Evolutionary conservation across 129 eudicot species (phyloP).

Genomic region (Flaveria trinervia): DNA sequence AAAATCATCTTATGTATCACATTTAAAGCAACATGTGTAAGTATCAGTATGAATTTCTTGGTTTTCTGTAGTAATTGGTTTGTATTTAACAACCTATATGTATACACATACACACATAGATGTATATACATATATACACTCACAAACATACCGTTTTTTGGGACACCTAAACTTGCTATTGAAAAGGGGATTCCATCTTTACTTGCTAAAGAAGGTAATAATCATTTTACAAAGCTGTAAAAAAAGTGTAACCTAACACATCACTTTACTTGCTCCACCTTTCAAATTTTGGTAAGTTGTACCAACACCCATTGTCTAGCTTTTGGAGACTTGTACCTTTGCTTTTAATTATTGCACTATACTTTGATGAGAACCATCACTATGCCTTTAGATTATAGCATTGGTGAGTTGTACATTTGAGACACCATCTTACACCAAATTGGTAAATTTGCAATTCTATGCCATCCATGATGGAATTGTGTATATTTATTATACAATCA

Average conservation of each 20-base stretch:
- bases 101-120: too few species aligned
- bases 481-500: conserved; percentile 1
- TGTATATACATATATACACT: too few species aligned
- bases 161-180: neutral
- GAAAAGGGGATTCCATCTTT: conserved; percentile 8
- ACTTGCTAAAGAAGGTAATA: conserved; percentile 24
- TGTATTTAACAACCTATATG: too few species aligned
- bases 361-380: conserved; percentile 41
- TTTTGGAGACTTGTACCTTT: conserved; percentile 37
- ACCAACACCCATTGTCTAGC: conserved; percentile 32
- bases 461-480: conserved; percentile 22
- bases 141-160: neutral
- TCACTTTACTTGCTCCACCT: conserved; percentile 27
- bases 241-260: conserved; percentile 30
- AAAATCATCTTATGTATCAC: too few species aligned
- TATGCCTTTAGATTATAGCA: conserved; percentile 27
- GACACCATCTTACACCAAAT: conserved; percentile 35
- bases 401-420: conserved; percentile 33
- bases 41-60: neutral
- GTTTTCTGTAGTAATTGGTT: neutral
- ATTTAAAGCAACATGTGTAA: too few species aligned
- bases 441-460: conserved; percentile 16
- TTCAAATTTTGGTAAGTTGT: conserved; percentile 35
- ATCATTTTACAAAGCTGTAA: conserved; percentile 29
- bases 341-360: conserved; percentile 34